Evolutionary conservation across 2,329 filamentous ascomycete species (phyloP).

Genomic region (Zalaria sp.): DNA sequence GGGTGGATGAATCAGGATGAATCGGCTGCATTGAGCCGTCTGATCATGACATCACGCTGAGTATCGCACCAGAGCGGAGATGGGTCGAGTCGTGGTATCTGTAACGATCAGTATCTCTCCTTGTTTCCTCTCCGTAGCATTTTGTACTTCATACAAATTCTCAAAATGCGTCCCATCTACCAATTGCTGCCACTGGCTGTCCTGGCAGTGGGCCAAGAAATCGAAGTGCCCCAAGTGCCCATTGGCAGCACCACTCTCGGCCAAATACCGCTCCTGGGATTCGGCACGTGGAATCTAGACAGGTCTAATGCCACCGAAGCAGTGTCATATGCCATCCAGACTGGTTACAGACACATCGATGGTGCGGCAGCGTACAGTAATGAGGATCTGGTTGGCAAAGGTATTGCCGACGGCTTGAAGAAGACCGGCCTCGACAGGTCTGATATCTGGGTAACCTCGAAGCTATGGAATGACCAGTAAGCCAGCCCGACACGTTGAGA

Average conservation of each 20-base stretch:
- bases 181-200: slow-evolving; percentile 12
- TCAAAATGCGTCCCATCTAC: not conserved
- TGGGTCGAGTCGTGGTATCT: no score
- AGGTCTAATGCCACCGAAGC: slow-evolving; percentile 20
- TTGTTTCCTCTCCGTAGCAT: no score
- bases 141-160: not conserved
- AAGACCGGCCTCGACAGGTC: slow-evolving; percentile 18
- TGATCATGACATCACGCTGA: not conserved
- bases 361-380: slow-evolving; percentile 30
- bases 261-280: slow-evolving; percentile 19
- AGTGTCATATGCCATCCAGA: slow-evolving; percentile 25
- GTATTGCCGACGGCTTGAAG: slow-evolving; percentile 22
- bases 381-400: slow-evolving; percentile 28
- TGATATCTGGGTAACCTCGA: slow-evolving; percentile 24
- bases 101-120: no score
- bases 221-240: slow-evolving; percentile 10
- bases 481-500: not conserved
- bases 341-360: slow-evolving; percentile 42
- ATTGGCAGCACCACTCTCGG: slow-evolving; percentile 11
- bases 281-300: slow-evolving; percentile 25
- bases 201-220: slow-evolving; percentile 6
- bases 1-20: not conserved
- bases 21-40: not conserved
- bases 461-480: slow-evolving; percentile 24
- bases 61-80: no score